Base-by-base conservation (phyloP, 257 asterid genomes). In the Euphrasia confusa region DNA sequence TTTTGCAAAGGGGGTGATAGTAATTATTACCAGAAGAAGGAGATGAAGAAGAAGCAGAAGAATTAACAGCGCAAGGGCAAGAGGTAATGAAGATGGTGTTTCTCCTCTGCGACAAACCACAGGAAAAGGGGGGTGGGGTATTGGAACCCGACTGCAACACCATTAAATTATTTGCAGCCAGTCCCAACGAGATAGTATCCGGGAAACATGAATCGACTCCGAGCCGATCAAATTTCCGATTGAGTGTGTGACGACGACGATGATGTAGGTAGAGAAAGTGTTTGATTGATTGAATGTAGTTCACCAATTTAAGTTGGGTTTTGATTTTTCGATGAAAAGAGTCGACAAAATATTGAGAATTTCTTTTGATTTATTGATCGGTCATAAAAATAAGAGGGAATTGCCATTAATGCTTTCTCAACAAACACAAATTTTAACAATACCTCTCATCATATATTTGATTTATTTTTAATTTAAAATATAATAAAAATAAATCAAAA, bases 71-170 rank as follows among this genome's bases (percentile, higher is more conserved):
- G n/a, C 74, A 71, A 42, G 74, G 77, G 74, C 74, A 80, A 55
- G 63, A 65, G 68, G 54, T 61, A 71, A 71, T 62, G 64, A 70
- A 63, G 59, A 32, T 48, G 68, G 21, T 26, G n/a, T 62, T 74
- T 64, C 68, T 61, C 15, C 65, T 61, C 15, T 47, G 75, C 28
- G 81, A 65, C 30, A 77, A 80, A 60, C 71, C 85, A 52, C 63
- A 64, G 69, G 56, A 28, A 59, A 76, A 60, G 61, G 80, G 65
- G 58, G 80, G 62, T 53, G 76, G 54, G 10, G 72, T 54, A 63
- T 71, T 68, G 9, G 75, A 54, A 56, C 69, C 58, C 66, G 83
- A 79, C 45, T 73, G 83, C 81, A 80, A 68, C 79, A 82, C 85
- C 95, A 82, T 84, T 79, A 80, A 77, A 67, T 65, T 62, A 35